Base-by-base conservation (phyloP, 73 alveolate genomes). In the Blepharisma japonicum region DNA sequence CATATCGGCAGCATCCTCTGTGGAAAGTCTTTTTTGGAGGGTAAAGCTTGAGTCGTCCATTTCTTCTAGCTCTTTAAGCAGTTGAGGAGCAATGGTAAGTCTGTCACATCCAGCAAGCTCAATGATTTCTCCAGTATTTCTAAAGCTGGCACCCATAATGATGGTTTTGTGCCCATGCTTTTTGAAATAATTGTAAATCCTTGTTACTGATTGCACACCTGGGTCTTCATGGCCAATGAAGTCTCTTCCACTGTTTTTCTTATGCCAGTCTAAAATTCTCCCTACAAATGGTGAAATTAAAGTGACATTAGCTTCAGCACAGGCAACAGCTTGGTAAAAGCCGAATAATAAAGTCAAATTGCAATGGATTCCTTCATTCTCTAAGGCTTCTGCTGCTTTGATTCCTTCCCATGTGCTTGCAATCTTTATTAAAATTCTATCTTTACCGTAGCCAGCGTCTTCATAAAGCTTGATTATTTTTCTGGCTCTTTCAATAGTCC, bases 371-470 rank as follows among this genome's bases (percentile, higher is more conserved):
- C 90, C 92, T 48, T 83, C 85, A 70, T 77, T 84, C 61, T 90
- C 82, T 11, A 90, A 77, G 11, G 77, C 83, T 77, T 76, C 78
- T 6, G 92, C 91, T 42, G 97, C 97, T 71, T 90, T 20, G 51
- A 87, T 87, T 21, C 96, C 96, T 71, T 90, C 96, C 96, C 97
- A 90, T 21, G 97, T 90, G 20, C 88, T 61, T 27, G 97, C 97
- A 27, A 90, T 87, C 80, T 90, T 90, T 76, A 90, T 80, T 50
- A 87, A 71, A 56, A 90, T 87, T 78, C 97, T 79, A 6, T 83
- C 83, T 55, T 87, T 87, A 32, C 55, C 71, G 47, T 83, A 77
- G 21, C 94, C 97, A 14, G 67, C 80, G 1, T 83, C 79, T 55
- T 83, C 84, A 82, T 87, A 90, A 55, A 87, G 49, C 46, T 54